phyloP scores from a whole-genome alignment of 2,329 filamentous ascomycete genomes.

The Clonostachys chloroleuca region DNA sequence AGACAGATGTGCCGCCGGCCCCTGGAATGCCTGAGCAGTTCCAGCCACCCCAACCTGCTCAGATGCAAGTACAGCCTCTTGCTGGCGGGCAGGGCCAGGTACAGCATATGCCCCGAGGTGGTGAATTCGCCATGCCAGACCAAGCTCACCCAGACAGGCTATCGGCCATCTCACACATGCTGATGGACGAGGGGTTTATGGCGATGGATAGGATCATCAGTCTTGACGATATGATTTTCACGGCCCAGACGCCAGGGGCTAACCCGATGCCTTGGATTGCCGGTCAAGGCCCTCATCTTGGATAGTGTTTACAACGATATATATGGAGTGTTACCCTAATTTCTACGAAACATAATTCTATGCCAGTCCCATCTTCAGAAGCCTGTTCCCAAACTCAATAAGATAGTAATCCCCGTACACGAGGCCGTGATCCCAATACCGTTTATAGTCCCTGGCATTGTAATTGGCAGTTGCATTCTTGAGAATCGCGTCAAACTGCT shows the following conservation, averaged over 20 bases:
- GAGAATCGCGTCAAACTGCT: conserved; percentile 20
- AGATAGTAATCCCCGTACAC: conserved; percentile 46
- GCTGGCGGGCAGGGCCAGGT: background rate
- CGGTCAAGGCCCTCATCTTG: background rate
- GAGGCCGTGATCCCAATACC: conserved; percentile 29
- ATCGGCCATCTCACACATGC: conserved; percentile 19
- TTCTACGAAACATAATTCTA: background rate
- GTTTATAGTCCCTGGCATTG: conserved; percentile 16
- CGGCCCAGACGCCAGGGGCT: conserved; percentile 1
- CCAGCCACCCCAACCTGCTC: too few species aligned
- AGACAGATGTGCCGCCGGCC: background rate
- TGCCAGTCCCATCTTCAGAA: conserved; percentile 24
- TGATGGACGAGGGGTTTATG: conserved; percentile 23
- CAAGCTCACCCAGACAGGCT: conserved; percentile 12
- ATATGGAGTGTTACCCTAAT: background rate
- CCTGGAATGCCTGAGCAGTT: too few species aligned
- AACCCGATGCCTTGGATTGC: background rate
- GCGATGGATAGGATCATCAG: conserved; percentile 24
- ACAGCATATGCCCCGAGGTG: background rate
- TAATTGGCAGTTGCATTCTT: conserved; percentile 25
- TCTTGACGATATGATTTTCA: conserved; percentile 27
- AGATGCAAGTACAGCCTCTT: too few species aligned
- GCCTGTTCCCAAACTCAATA: conserved; percentile 39
- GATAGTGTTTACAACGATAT: background rate
- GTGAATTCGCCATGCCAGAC: too few species aligned